phyloP scores from a whole-genome alignment of 2,329 filamentous ascomycete species.

The Chrysoporthe puriensis region DNA sequence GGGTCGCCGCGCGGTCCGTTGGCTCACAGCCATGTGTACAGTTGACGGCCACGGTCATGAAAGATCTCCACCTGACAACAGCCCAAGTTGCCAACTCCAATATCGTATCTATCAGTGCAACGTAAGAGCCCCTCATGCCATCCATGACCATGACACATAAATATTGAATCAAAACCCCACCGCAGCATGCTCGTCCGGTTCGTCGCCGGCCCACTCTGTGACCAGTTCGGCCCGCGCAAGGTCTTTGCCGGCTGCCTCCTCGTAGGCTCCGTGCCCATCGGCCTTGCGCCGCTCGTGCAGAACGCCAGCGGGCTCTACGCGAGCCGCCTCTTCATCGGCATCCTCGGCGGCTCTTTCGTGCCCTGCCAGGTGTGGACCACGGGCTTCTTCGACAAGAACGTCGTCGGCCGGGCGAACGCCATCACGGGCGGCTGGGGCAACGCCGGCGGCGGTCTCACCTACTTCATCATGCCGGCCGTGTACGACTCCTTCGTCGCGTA shows the following conservation, averaged over 20 bases:
- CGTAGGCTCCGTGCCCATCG: constrained; percentile 77
- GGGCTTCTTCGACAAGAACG: constrained; percentile 89
- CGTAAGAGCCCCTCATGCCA: constrained; percentile 46
- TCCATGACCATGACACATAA: background rate
- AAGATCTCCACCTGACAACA: constrained; percentile 73
- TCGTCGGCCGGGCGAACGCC: constrained; percentile 87
- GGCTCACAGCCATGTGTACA: constrained; percentile 34
- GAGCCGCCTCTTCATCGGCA: constrained; percentile 79
- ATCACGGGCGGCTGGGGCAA: constrained; percentile 86
- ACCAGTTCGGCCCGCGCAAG: constrained; percentile 77
- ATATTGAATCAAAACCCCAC: background rate
- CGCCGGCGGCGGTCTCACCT: constrained; percentile 86
- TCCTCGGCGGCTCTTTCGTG: constrained; percentile 78
- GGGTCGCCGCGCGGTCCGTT: background rate
- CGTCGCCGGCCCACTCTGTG: constrained; percentile 81
- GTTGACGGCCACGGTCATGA: constrained; percentile 76
- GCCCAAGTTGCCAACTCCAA: constrained; percentile 85
- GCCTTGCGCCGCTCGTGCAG: constrained; percentile 76
- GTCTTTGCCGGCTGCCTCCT: constrained; percentile 82
- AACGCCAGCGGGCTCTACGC: constrained; percentile 69
- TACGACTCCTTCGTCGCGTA: constrained; percentile 73
- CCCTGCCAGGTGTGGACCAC: constrained; percentile 93
- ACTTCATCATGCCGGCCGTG: constrained; percentile 91
- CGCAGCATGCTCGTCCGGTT: constrained; percentile 72
- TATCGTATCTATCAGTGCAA: constrained; percentile 77